A percentile compares a stretch with the other conserved stretches of the same genome.
These are phyloP conservation scores for Globisporangium mamillatum DNA, from an alignment of 352 stramenopile genomes.

Conservation along the genomic window DNA sequence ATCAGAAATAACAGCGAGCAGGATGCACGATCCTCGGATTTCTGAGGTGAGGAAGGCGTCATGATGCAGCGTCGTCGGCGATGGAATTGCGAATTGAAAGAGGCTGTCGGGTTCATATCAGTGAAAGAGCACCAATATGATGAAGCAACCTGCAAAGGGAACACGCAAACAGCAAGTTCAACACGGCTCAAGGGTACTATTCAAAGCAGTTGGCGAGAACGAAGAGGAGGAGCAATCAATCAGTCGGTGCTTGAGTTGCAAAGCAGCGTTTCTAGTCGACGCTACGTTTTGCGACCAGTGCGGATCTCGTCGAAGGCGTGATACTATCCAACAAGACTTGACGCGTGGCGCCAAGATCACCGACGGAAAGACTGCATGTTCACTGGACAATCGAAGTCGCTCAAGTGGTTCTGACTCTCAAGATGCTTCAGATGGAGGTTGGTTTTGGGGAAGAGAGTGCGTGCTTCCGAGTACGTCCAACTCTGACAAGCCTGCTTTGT, in stretches of 20 bases:
- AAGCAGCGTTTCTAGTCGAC: not conserved
- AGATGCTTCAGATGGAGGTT: not conserved
- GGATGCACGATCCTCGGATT: not conserved
- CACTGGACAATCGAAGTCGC: not conserved
- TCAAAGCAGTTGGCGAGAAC: not conserved
- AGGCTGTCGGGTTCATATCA: not conserved
- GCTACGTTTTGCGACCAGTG: constrained; percentile 9
- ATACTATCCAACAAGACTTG: not conserved
- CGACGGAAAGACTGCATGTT: not conserved
- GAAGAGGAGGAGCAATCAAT: not conserved
- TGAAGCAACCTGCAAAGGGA: not conserved
- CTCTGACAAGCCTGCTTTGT: not conserved
- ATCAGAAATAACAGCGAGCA: not conserved
- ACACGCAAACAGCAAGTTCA: not conserved
- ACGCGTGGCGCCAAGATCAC: not conserved
- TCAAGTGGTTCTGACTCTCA: not conserved
- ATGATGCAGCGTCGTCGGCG: not conserved
- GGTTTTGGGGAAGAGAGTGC: not conserved
- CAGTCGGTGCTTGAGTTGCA: not conserved
- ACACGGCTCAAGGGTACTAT: not conserved
- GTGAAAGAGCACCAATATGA: not conserved
- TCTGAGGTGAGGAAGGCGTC: not conserved
- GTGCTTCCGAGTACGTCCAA: not conserved
- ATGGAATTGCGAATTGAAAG: not conserved
- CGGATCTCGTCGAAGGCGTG: not conserved